These are phyloP conservation scores for Pseudogymnoascus sp. DNA, from an alignment of 2,329 filamentous ascomycete species.

Conservation along the genomic window DNA sequence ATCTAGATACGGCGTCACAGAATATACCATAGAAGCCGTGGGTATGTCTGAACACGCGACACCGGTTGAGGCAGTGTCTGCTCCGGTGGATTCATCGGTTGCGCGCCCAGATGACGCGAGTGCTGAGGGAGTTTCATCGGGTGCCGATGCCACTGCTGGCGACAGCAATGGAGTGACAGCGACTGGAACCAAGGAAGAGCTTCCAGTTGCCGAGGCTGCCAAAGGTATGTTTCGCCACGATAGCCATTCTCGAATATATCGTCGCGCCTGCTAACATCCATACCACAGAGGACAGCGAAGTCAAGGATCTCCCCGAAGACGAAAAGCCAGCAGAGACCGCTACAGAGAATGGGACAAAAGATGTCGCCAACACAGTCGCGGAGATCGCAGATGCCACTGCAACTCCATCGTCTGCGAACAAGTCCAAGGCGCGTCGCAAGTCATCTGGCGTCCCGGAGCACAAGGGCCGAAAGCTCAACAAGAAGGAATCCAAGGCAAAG, in stretches of 20 bases:
- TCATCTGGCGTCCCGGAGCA: conserved; percentile 55
- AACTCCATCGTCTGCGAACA: conserved; percentile 34
- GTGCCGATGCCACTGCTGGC: background rate
- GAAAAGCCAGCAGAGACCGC: conserved; percentile 24
- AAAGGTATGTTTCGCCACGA: background rate
- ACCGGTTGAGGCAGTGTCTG: background rate
- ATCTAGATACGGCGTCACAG: conserved; percentile 1
- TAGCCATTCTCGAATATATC: background rate
- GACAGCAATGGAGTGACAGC: conserved; percentile 3
- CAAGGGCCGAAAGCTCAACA: conserved; percentile 73
- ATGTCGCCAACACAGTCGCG: conserved; percentile 24
- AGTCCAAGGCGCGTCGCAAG: conserved; percentile 58
- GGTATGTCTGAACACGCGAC: conserved; percentile 9
- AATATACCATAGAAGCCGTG: conserved; percentile 6
- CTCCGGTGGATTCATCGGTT: conserved; percentile 4
- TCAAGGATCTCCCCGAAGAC: conserved; percentile 13
- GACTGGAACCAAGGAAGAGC: background rate
- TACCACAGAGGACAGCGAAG: conserved; percentile 14
- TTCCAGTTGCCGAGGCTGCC: background rate
- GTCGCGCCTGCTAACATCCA: background rate
- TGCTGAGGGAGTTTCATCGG: background rate
- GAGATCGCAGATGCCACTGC: conserved; percentile 28
- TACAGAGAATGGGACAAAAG: conserved; percentile 28
- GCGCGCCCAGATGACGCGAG: conserved; percentile 1
- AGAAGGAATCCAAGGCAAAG: conserved; percentile 71